Evolutionary conservation across 805 yeast species (phyloP).

Genomic region (Yarrowia deformans): DNA sequence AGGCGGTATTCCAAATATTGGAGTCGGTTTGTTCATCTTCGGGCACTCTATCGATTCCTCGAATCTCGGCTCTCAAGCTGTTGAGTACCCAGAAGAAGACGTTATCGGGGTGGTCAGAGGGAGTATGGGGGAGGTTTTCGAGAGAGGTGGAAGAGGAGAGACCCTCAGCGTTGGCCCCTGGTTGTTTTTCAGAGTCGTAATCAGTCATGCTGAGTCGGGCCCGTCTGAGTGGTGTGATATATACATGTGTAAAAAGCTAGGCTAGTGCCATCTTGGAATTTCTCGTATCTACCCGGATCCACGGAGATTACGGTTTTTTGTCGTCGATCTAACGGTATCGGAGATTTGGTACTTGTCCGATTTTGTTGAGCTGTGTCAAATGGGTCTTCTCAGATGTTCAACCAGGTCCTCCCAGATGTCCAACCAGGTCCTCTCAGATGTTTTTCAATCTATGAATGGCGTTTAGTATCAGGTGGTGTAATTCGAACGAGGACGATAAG

Average conservation of each 20-base stretch:
- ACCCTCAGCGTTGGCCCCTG: conserved; percentile 26
- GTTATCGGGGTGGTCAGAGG: conserved; percentile 17
- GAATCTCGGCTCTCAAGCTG: conserved; percentile 56
- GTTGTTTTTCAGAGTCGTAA: conserved; percentile 40
- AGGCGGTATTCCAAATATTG: conserved; percentile 71
- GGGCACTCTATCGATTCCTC: conserved; percentile 82
- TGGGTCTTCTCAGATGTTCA: too few relatives aligned
- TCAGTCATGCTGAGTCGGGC: conserved; percentile 18
- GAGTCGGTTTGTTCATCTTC: conserved; percentile 78
- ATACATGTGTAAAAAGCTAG: not conserved
- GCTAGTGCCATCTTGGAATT: too few relatives aligned
- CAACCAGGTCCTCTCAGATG: too few relatives aligned
- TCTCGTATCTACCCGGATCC: too few relatives aligned
- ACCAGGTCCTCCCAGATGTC: too few relatives aligned
- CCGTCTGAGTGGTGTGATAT: conserved; percentile 26
- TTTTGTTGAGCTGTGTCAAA: too few relatives aligned
- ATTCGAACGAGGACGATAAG: too few relatives aligned
- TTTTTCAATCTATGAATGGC: conserved; percentile 12
- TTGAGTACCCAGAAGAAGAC: conserved; percentile 14
- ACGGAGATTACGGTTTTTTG: too few relatives aligned
- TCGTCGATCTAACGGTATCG: too few relatives aligned
- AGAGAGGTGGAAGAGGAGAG: conserved; percentile 30
- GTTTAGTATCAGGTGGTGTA: too few relatives aligned
- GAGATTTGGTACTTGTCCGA: too few relatives aligned
- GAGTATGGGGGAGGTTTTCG: conserved; percentile 1